phyloP scores from a whole-genome alignment of 345 rosid species.

The Gossypium anomalum region DNA sequence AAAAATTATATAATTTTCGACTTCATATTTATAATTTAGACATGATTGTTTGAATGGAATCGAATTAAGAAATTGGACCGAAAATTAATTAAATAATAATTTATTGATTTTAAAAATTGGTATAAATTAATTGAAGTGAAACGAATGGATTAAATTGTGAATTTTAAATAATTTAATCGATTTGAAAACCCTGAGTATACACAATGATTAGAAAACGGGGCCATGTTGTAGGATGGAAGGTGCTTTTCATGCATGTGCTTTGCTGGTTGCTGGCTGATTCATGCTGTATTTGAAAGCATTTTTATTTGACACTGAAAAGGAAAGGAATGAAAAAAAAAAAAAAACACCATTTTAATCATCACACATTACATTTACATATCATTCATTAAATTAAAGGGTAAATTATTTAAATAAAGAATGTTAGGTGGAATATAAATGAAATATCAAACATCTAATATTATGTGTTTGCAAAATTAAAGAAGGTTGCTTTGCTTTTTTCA shows the following conservation, averaged over 20 bases:
- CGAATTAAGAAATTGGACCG: accelerated
- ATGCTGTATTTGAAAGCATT: slow-evolving; percentile 2
- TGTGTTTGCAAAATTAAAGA: neutral
- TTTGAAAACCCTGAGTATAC: neutral
- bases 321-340: neutral
- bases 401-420: neutral
- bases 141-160: too few relatives aligned
- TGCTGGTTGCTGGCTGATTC: neutral
- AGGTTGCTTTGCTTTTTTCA: slow-evolving; percentile 1
- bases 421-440: slow-evolving; percentile 10
- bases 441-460: neutral
- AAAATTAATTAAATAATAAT: too few relatives aligned
- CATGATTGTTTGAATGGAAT: too few relatives aligned
- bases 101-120: accelerated
- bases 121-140: too few relatives aligned
- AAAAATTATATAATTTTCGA: too few relatives aligned
- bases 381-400: neutral
- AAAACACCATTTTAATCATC: slow-evolving; percentile 2
- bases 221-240: neutral
- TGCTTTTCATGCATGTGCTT: neutral
- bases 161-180: too few relatives aligned
- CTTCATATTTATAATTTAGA: too few relatives aligned
- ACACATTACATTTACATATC: neutral
- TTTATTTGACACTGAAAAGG: neutral
- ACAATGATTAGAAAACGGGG: neutral